Evolutionary conservation across 768 basidiomycete genomes (phyloP).

Genomic region (button mushroom (Agaricus bisporus)): DNA sequence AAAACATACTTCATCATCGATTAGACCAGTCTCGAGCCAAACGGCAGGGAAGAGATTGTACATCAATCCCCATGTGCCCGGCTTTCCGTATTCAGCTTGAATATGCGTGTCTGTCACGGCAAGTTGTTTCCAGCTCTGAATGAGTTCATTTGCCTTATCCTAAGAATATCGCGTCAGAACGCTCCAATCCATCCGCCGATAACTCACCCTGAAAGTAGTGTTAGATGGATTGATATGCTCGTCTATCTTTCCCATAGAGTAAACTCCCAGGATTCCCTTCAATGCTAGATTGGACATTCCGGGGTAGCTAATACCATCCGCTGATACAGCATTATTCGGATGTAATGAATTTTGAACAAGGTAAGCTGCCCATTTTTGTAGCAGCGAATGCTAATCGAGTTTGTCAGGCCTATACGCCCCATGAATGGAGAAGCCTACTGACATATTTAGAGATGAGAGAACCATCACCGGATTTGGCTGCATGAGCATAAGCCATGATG

Average conservation of each 20-base stretch:
- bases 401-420: neutral
- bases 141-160: conserved; percentile 1
- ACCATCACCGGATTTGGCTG: conserved; percentile 22
- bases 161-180: conserved; percentile 10
- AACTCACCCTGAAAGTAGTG: conserved; percentile 21
- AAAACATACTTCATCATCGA: conserved; percentile 19
- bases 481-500: conserved; percentile 44
- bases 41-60: conserved; percentile 51
- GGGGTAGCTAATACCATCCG: conserved; percentile 18
- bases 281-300: conserved; percentile 53
- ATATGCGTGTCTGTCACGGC: conserved; percentile 12
- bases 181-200: neutral
- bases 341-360: conserved; percentile 31
- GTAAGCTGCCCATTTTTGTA: conserved; percentile 48
- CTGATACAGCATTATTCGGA: conserved; percentile 16
- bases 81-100: conserved; percentile 16
- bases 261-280: conserved; percentile 51
- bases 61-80: conserved; percentile 31
- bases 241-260: conserved; percentile 49
- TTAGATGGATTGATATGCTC: conserved; percentile 21
- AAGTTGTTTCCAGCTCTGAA: conserved; percentile 12
- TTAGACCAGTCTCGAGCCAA: conserved; percentile 34
- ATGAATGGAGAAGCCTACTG: conserved; percentile 10
- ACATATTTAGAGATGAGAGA: conserved; percentile 34
- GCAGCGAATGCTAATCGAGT: conserved; percentile 28